Base-by-base conservation (phyloP, 768 basidiomycete genomes). In the Tylopilus sp. region DNA sequence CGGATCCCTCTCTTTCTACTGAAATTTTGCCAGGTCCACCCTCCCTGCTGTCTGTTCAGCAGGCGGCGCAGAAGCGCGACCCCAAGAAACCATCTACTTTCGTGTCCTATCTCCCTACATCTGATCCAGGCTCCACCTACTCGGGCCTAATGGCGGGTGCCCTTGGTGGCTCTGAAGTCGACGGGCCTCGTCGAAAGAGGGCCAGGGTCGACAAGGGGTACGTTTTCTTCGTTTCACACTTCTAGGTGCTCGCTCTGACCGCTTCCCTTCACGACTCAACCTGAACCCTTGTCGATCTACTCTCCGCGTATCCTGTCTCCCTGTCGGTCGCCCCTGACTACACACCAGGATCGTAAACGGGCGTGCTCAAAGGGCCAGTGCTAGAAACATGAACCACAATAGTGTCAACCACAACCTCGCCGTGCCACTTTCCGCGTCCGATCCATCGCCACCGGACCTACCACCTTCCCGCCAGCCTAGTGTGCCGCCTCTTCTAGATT, bases 1-100 rank as follows among this genome's bases (percentile, higher is more conserved):
- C 69, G 52, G 89, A 93, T 77, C 74, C 86, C 51, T 78, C 81
- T 58, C 79, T 92, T 63, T 90, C 92, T 57, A 93, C 91, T 55
- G 91, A 92, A 79, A 87, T 93, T 74, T 80, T 93, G 63, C 91
- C 91, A 65, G 90, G 89, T 24, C 91, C 91, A 54, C 91, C 91
- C 48, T 82, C 89, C 59, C 71, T 90, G 57, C 74, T 78, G 59
- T 83, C 86, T 62, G 73, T 84, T 53, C 86, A 85, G 72, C 87
- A 88, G 73, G 74, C 80, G 63, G 76, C 80, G 50, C 78, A 83
- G 66, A 88, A 86, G 75, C 84, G 87, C 67, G 89, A 92, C 76
- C 84, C 84, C 64, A 89, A 80, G 76, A 90, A 92, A 73, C 82
- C 86, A 47, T 71, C 79, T 58, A 74, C 79, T 59, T 72, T 78